Conservation (phyloP, 352 stramenopile species). For the Blastocystis sp. region DNA sequence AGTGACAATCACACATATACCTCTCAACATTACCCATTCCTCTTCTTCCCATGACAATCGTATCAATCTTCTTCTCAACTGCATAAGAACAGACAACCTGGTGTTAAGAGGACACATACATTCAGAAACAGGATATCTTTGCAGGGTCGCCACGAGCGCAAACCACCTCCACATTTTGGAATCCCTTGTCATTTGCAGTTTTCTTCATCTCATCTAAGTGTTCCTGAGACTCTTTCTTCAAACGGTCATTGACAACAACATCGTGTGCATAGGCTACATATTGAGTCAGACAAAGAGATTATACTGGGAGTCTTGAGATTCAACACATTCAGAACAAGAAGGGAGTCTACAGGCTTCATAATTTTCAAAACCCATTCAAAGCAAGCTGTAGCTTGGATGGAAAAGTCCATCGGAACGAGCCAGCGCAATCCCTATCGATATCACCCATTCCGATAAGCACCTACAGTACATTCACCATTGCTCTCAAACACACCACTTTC, state of each 20-base stretch:
- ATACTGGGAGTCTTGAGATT: constrained; percentile 57
- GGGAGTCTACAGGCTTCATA: constrained; percentile 44
- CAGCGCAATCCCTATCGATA: constrained; percentile 33
- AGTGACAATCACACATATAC: background rate
- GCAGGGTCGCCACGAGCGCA: constrained; percentile 41
- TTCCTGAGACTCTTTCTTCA: constrained; percentile 46
- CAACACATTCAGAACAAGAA: constrained; percentile 47
- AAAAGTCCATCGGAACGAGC: constrained; percentile 62
- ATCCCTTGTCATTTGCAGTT: constrained; percentile 33
- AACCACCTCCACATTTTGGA: constrained; percentile 1
- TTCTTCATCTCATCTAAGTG: constrained; percentile 46
- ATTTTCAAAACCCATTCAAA: constrained; percentile 30
- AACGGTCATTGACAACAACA: constrained; percentile 31
- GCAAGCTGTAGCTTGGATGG: constrained; percentile 14
- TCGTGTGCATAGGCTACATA: constrained; percentile 44
- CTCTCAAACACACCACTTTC: background rate
- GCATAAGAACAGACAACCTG: constrained; percentile 26
- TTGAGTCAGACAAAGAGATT: background rate
- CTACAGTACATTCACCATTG: background rate
- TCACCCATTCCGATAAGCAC: background rate
- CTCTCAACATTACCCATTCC: constrained; percentile 47
- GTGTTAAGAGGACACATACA: constrained; percentile 1
- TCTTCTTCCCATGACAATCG: constrained; percentile 62
- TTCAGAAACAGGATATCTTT: constrained; percentile 47
- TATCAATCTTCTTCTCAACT: constrained; percentile 48